Conservation (phyloP, 176 grass and related monocot species). For the Urochloa ruziziensis region DNA sequence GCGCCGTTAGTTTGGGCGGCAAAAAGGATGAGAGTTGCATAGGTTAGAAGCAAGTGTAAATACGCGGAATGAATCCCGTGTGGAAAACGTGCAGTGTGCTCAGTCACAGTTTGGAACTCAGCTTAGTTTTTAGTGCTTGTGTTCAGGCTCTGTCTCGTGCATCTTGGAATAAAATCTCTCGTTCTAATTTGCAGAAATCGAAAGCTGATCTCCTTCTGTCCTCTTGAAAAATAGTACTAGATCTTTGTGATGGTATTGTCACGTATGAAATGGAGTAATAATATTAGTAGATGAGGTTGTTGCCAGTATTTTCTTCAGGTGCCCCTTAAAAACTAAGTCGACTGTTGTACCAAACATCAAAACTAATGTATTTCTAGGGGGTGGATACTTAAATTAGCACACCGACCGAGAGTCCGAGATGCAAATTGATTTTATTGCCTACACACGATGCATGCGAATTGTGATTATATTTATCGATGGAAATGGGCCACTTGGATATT, state of each 20-base stretch:
- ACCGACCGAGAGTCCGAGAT: slow-evolving; percentile 5
- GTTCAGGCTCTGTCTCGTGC: neutral
- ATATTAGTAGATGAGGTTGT: neutral
- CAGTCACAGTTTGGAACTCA: slow-evolving; percentile 16
- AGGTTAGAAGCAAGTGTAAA: slow-evolving; percentile 22
- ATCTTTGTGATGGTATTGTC: neutral
- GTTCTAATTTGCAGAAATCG: neutral
- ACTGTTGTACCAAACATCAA: neutral
- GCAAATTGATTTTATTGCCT: neutral
- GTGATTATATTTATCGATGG: too few relatives aligned
- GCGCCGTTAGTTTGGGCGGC: slow-evolving; percentile 25
- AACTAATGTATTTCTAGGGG: neutral
- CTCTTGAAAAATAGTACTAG: neutral
- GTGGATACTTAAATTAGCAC: neutral
- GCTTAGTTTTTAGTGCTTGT: slow-evolving; percentile 22
- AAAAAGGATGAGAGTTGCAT: neutral
- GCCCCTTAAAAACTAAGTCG: neutral
- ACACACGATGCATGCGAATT: too few relatives aligned
- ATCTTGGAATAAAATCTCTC: slow-evolving; percentile 1
- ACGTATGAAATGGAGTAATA: neutral
- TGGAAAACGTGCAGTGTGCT: slow-evolving; percentile 11
- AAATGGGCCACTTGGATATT: too few relatives aligned
- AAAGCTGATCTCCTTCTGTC: neutral
- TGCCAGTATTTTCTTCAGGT: neutral
- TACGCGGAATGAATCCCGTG: neutral